These are phyloP conservation scores for Penicillium griseofulvum DNA, from an alignment of 2,329 filamentous ascomycete species.

Conservation along the genomic window DNA sequence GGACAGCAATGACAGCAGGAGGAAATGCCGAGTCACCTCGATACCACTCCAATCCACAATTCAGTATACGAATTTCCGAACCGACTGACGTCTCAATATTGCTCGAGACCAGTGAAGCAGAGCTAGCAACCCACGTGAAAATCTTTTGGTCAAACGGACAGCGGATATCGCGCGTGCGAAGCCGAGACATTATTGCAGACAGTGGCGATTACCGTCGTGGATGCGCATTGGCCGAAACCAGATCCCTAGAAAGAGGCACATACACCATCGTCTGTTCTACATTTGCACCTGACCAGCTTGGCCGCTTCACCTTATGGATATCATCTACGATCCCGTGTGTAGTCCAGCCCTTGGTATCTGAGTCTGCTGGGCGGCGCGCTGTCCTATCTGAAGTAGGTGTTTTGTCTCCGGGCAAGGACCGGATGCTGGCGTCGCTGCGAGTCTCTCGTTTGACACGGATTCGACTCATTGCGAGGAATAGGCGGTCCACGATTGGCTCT, in stretches of 20 bases:
- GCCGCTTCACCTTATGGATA: constrained; percentile 72
- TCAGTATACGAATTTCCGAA: constrained; percentile 58
- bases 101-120: constrained; percentile 64
- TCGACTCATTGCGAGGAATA: constrained; percentile 54
- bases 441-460: constrained; percentile 59
- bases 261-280: constrained; percentile 92
- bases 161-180: constrained; percentile 66
- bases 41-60: constrained; percentile 88
- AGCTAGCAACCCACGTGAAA: constrained; percentile 79
- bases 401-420: constrained; percentile 54
- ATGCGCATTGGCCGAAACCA: constrained; percentile 66
- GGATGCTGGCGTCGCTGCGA: constrained; percentile 53
- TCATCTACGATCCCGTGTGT: constrained; percentile 57
- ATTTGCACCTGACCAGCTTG: constrained; percentile 76
- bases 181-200: constrained; percentile 72
- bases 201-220: constrained; percentile 87
- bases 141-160: constrained; percentile 74
- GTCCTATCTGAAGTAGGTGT: constrained; percentile 47
- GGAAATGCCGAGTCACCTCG: constrained; percentile 74
- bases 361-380: constrained; percentile 71
- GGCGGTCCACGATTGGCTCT: constrained; percentile 42
- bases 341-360: constrained; percentile 63
- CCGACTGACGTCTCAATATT: constrained; percentile 68
- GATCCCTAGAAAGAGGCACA: constrained; percentile 62
- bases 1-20: constrained; percentile 77